phyloP scores from a whole-genome alignment of 108 stramenopile genomes.

The Poteriospumella lacustris region DNA sequence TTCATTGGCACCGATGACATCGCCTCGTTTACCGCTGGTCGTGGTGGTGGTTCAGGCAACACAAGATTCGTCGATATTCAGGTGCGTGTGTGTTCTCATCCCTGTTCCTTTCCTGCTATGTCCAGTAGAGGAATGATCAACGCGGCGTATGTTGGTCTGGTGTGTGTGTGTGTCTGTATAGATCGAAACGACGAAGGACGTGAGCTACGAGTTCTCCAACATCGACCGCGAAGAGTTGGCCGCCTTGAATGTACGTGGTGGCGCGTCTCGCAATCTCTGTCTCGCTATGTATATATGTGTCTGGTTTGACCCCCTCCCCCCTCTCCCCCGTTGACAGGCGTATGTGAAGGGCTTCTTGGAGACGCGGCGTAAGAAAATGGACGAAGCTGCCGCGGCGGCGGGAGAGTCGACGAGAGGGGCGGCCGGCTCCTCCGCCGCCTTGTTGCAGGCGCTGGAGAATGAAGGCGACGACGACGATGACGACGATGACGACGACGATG shows the following conservation, averaged over 20 bases:
- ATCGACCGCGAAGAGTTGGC: constrained; percentile 24
- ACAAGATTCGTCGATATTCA: constrained; percentile 14
- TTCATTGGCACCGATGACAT: constrained; percentile 7
- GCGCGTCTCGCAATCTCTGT: not conserved
- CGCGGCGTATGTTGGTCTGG: not conserved
- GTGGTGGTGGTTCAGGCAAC: constrained; percentile 25
- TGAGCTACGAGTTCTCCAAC: not conserved
- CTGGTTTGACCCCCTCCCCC: too few species aligned
- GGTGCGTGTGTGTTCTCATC: not conserved
- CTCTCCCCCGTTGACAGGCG: too few species aligned
- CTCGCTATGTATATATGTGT: not conserved
- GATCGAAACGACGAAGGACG: not conserved
- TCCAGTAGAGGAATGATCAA: too few species aligned
- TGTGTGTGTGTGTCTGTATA: not conserved
- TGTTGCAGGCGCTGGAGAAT: not conserved
- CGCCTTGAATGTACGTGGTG: not conserved
- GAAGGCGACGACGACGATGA: not conserved
- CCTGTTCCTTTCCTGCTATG: not conserved
- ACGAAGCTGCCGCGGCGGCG: not conserved
- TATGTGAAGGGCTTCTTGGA: constrained; percentile 10
- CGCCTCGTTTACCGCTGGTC: constrained; percentile 22
- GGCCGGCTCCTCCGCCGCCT: not conserved
- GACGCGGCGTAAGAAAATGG: not conserved
- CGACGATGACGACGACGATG: not conserved
- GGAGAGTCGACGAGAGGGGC: not conserved